Conservation (phyloP, 768 basidiomycete species). For the Amanita muscaria region DNA sequence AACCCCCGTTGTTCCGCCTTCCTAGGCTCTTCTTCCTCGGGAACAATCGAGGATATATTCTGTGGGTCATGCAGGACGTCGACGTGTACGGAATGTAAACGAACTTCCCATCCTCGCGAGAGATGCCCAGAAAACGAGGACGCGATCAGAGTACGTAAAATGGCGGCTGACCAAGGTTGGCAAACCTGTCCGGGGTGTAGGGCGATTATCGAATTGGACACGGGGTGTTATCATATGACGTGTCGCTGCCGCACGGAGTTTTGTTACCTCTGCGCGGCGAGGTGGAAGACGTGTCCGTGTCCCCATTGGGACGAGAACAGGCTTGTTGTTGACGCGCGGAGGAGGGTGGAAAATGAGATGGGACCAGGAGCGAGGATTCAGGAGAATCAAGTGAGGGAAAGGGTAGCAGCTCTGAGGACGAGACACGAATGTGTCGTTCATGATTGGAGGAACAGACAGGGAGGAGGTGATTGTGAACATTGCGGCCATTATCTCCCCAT, state of each 20-base stretch:
- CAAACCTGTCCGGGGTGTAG: slow-evolving; percentile 56
- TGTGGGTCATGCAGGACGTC: background rate
- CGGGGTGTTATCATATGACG: slow-evolving; percentile 60
- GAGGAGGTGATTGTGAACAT: slow-evolving; percentile 2
- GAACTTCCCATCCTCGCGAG: slow-evolving; percentile 29
- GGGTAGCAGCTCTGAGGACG: background rate
- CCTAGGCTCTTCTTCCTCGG: background rate
- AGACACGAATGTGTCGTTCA: slow-evolving; percentile 1
- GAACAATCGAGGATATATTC: background rate
- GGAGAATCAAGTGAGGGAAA: background rate
- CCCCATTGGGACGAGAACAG: slow-evolving; percentile 53
- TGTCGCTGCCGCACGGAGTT: slow-evolving; percentile 53
- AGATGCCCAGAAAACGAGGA: slow-evolving; percentile 16
- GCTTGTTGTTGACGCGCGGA: slow-evolving; percentile 1
- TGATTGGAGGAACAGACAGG: background rate
- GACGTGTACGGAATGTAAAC: slow-evolving; percentile 31
- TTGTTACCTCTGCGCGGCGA: slow-evolving; percentile 54
- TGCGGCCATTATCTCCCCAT: background rate
- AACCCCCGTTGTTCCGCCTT: slow-evolving; percentile 12
- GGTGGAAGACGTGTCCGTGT: slow-evolving; percentile 57
- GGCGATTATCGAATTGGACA: slow-evolving; percentile 44
- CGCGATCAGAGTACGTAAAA: slow-evolving; percentile 31
- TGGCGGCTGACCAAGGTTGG: slow-evolving; percentile 41
- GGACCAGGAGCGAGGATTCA: background rate
- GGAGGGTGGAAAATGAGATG: slow-evolving; percentile 6